These are phyloP conservation scores for Pichia deserticola DNA, from an alignment of 805 yeast species.

Conservation along the genomic window DNA sequence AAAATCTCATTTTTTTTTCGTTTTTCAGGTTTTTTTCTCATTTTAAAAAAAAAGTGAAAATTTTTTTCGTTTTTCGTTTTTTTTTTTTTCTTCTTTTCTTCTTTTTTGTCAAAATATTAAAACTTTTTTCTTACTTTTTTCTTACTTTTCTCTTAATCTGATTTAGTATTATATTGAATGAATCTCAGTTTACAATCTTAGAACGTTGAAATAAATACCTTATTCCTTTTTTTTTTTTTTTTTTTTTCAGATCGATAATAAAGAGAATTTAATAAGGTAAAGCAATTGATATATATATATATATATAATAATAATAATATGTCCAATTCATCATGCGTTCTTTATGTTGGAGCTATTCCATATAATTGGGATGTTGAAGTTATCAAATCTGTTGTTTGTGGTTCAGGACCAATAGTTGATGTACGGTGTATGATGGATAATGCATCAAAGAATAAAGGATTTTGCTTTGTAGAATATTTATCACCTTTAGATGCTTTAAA, in stretches of 20 bases:
- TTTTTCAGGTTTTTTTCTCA: too few species aligned
- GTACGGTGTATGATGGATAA: constrained; percentile 55
- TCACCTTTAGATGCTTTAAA: constrained; percentile 44
- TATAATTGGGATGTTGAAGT: constrained; percentile 63
- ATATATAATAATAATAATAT: background rate
- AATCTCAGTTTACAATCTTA: too few species aligned
- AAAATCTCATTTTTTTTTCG: too few species aligned
- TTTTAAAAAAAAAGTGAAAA: too few species aligned
- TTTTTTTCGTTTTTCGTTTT: too few species aligned
- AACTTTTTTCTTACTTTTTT: background rate
- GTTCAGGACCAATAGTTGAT: constrained; percentile 64
- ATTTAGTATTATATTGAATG: too few species aligned
- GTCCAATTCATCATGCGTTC: constrained; percentile 31
- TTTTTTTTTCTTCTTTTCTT: too few species aligned
- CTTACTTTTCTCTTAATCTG: background rate
- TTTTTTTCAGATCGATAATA: background rate
- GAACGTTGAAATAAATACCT: too few species aligned
- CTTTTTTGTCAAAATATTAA: background rate
- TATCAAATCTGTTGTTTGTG: constrained; percentile 59
- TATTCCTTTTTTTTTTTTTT: too few species aligned
- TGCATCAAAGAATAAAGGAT: constrained; percentile 58
- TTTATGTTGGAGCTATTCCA: constrained; percentile 60
- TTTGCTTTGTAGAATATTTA: constrained; percentile 54
- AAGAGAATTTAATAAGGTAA: background rate
- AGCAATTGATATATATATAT: too few species aligned